Conservation (phyloP, 1,284 basidiomycete species). For the Boletus smithii region DNA sequence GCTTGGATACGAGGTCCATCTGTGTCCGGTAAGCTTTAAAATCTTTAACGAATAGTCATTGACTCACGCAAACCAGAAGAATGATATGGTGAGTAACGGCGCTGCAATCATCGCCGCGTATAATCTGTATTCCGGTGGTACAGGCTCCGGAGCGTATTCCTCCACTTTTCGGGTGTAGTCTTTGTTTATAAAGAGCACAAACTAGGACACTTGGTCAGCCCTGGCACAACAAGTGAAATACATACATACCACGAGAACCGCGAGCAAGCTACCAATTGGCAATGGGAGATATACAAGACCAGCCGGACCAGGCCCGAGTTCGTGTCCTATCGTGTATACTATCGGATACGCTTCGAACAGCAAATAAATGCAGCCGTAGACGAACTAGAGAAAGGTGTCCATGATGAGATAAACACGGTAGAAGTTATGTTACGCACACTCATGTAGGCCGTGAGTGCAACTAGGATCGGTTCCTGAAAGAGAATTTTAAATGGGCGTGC, state of each 20-base stretch:
- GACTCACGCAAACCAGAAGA: slow-evolving; percentile 67
- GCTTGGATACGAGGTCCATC: slow-evolving; percentile 53
- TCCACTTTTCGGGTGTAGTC: slow-evolving; percentile 47
- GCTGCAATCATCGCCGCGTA: slow-evolving; percentile 52
- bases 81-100: slow-evolving; percentile 53
- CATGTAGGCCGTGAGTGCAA: slow-evolving; percentile 67
- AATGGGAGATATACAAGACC: slow-evolving; percentile 55
- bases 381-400: slow-evolving; percentile 41
- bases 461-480: slow-evolving; percentile 74
- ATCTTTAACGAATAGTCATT: background rate
- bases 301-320: slow-evolving; percentile 48
- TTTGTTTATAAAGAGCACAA: slow-evolving; percentile 51
- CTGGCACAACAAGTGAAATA: slow-evolving; percentile 32
- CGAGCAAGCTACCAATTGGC: slow-evolving; percentile 51
- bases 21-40: slow-evolving; percentile 10
- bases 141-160: slow-evolving; percentile 49
- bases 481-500: slow-evolving; percentile 67
- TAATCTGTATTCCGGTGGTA: slow-evolving; percentile 66
- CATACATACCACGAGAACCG: slow-evolving; percentile 40
- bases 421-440: slow-evolving; percentile 42
- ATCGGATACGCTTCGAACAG: slow-evolving; percentile 59
- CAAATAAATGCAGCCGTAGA: slow-evolving; percentile 62
- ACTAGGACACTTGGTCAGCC: slow-evolving; percentile 33
- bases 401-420: slow-evolving; percentile 8
- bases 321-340: slow-evolving; percentile 51